phyloP scores from a whole-genome alignment of 2,329 filamentous ascomycete species.

The Periconia sp. region DNA sequence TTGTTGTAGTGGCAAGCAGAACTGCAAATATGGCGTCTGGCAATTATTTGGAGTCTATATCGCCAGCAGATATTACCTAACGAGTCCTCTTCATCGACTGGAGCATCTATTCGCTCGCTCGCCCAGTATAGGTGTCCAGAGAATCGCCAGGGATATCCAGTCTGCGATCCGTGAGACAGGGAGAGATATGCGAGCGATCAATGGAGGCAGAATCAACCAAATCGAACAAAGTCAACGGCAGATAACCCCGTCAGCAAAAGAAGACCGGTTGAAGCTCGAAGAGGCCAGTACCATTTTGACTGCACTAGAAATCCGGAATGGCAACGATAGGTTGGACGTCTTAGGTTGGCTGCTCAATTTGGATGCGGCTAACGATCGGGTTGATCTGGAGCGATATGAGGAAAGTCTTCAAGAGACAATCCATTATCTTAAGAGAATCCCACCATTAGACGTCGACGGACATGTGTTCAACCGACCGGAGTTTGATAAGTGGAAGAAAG shows the following conservation, averaged over 20 bases:
- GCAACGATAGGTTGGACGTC: neutral
- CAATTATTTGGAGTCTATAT: too few relatives aligned
- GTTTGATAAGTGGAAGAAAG: neutral
- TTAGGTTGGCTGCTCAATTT: neutral
- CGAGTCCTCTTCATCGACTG: conserved; percentile 1
- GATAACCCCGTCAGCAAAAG: neutral
- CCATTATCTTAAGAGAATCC: neutral
- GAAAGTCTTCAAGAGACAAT: neutral
- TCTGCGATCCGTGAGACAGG: conserved; percentile 7
- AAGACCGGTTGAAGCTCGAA: neutral
- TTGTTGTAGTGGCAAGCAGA: too few relatives aligned
- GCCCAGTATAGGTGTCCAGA: neutral
- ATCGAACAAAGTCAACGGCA: neutral
- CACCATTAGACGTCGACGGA: neutral
- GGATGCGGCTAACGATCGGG: neutral
- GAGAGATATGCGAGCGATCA: conserved; percentile 7
- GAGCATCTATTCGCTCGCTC: neutral
- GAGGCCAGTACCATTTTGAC: neutral
- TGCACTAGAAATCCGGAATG: neutral
- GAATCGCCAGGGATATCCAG: conserved; percentile 10
- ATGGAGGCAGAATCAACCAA: conserved; percentile 6
- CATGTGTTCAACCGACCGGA: neutral
- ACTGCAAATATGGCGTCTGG: too few relatives aligned
- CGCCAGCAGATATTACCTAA: conserved; percentile 9
- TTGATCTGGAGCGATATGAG: neutral